A percentile compares a stretch with the other conserved stretches of the same genome.
Conservation (phyloP, 2,329 filamentous ascomycete species). For the Aspergillus proliferans region DNA sequence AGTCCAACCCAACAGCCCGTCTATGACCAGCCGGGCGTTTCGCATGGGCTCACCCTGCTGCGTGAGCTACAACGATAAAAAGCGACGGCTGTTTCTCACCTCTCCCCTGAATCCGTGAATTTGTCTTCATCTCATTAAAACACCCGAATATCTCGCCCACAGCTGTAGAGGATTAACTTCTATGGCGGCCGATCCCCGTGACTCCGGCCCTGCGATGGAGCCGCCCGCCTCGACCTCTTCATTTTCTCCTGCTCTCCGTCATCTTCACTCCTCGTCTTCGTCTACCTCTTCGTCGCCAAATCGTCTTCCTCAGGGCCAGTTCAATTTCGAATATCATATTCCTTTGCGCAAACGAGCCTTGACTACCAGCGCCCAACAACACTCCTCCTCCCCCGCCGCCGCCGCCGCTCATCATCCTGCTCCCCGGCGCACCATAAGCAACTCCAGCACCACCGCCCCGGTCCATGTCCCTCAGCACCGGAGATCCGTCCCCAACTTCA, state of each 20-base stretch:
- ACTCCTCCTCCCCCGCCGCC: slow-evolving; percentile 26
- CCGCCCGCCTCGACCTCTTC: slow-evolving; percentile 8
- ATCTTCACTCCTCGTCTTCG: not conserved
- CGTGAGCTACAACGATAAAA: too few relatives aligned
- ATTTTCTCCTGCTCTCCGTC: not conserved
- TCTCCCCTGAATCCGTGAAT: too few relatives aligned
- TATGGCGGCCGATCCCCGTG: slow-evolving; percentile 21
- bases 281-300: slow-evolving; percentile 8
- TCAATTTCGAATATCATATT: slow-evolving; percentile 18
- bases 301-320: slow-evolving; percentile 16
- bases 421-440: slow-evolving; percentile 44
- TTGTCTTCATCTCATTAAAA: too few relatives aligned
- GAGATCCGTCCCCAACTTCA: slow-evolving; percentile 24
- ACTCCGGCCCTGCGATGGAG: slow-evolving; percentile 17
- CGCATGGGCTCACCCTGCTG: too few relatives aligned
- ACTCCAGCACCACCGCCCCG: slow-evolving; percentile 27
- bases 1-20: too few relatives aligned
- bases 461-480: slow-evolving; percentile 6
- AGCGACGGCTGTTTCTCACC: too few relatives aligned
- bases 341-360: slow-evolving; percentile 16
- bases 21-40: too few relatives aligned
- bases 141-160: too few relatives aligned
- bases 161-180: too few relatives aligned
- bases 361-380: slow-evolving; percentile 12
- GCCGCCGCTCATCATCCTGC: slow-evolving; percentile 45